Conservation (phyloP, 2,329 filamentous ascomycete genomes). For the Fusarium chlamydosporum region DNA sequence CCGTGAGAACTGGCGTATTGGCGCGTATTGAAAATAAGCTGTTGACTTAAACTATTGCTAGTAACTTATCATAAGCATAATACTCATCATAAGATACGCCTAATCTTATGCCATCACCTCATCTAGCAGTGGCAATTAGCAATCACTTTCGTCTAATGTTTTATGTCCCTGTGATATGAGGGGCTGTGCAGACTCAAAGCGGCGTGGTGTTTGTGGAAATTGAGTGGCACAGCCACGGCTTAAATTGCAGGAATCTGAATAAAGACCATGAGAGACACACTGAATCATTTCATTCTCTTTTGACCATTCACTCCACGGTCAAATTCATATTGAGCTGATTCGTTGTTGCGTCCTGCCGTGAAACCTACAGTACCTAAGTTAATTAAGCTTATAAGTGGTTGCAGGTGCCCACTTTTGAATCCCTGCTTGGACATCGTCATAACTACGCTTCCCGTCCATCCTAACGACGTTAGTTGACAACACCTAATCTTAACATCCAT, state of each 20-base stretch:
- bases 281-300: not conserved
- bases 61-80: not conserved
- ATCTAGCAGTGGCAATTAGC: not conserved
- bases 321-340: not conserved
- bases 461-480: not conserved
- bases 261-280: conserved; percentile 12
- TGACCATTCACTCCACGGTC: not conserved
- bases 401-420: conserved; percentile 32
- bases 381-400: conserved; percentile 39
- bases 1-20: not conserved
- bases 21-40: not conserved
- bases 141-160: not conserved
- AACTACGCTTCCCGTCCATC: not conserved
- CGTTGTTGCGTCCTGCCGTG: conserved; percentile 12
- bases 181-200: conserved; percentile 38
- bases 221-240: conserved; percentile 38
- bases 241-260: conserved; percentile 13
- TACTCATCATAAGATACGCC: not conserved
- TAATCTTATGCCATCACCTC: not conserved
- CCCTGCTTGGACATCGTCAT: conserved; percentile 35
- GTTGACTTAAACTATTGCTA: too few species aligned
- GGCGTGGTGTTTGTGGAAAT: conserved; percentile 32
- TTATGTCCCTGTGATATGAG: conserved; percentile 12
- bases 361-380: conserved; percentile 5
- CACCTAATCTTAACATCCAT: conserved; percentile 14